These are phyloP conservation scores for Fusarium sp. DNA, from an alignment of 2,329 filamentous ascomycete species.

Conservation along the genomic window DNA sequence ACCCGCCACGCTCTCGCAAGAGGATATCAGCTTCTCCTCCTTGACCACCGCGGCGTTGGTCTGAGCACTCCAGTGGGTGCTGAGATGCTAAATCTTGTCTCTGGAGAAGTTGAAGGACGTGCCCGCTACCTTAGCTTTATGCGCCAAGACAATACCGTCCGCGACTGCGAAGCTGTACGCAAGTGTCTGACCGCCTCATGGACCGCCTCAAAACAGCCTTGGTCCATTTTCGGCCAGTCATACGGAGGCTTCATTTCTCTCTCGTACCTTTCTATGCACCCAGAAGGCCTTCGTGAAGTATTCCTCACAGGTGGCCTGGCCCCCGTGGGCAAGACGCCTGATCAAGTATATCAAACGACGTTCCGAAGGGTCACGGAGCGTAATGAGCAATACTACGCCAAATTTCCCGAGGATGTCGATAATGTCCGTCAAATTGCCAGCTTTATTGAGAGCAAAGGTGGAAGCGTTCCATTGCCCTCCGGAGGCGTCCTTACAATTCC, in stretches of 20 bases:
- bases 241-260: slow-evolving; percentile 91
- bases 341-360: slow-evolving; percentile 81
- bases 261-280: slow-evolving; percentile 87
- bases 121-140: slow-evolving; percentile 87
- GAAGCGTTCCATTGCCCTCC: slow-evolving; percentile 73
- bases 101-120: slow-evolving; percentile 77
- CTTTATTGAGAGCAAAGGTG: slow-evolving; percentile 73
- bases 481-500: slow-evolving; percentile 81
- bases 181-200: slow-evolving; percentile 79
- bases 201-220: slow-evolving; percentile 79
- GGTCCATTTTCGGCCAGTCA: slow-evolving; percentile 90
- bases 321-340: slow-evolving; percentile 78
- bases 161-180: slow-evolving; percentile 89
- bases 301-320: slow-evolving; percentile 90
- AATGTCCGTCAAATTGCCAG: slow-evolving; percentile 76
- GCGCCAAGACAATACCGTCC: slow-evolving; percentile 90
- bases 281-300: slow-evolving; percentile 83
- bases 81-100: slow-evolving; percentile 71
- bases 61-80: slow-evolving; percentile 85
- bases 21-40: slow-evolving; percentile 86
- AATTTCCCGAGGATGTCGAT: slow-evolving; percentile 85
- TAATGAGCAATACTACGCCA: slow-evolving; percentile 85
- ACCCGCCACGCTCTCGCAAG: slow-evolving; percentile 80
- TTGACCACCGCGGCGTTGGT: slow-evolving; percentile 95
- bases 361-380: slow-evolving; percentile 79